These are phyloP conservation scores for Penicillium desertorum DNA, from an alignment of 495 filamentous ascomycete species.

Conservation along the genomic window DNA sequence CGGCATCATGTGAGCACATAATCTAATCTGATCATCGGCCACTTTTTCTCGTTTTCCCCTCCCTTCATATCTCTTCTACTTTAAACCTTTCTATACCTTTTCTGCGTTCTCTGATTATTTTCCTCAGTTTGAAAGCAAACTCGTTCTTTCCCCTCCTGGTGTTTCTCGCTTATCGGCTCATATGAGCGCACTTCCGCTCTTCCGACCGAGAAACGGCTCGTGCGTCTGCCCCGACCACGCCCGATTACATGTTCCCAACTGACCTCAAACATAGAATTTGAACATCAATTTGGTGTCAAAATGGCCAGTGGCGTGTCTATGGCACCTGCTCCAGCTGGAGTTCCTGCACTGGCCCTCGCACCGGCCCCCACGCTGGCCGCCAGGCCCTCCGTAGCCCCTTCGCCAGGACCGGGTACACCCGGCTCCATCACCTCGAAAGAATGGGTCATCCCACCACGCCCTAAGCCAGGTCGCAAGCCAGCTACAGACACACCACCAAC, in stretches of 20 bases:
- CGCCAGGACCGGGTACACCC: slow-evolving; percentile 44
- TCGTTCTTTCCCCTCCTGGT: slow-evolving; percentile 9
- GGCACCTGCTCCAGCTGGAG: slow-evolving; percentile 33
- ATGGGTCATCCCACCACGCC: slow-evolving; percentile 85
- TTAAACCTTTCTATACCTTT: not conserved
- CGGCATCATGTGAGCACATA: slow-evolving; percentile 35
- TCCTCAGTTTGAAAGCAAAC: not conserved
- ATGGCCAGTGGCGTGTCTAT: slow-evolving; percentile 42
- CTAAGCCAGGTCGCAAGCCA: slow-evolving; percentile 91
- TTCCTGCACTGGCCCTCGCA: slow-evolving; percentile 31
- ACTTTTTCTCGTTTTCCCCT: slow-evolving; percentile 27
- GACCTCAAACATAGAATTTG: slow-evolving; percentile 21
- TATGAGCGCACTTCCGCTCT: slow-evolving; percentile 44
- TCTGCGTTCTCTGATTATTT: not conserved
- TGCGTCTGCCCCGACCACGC: slow-evolving; percentile 29
- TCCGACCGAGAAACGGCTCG: slow-evolving; percentile 40
- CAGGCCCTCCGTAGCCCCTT: slow-evolving; percentile 41
- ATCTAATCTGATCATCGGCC: slow-evolving; percentile 48
- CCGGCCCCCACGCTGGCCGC: slow-evolving; percentile 39
- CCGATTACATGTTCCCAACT: slow-evolving; percentile 26
- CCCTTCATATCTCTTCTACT: slow-evolving; percentile 19
- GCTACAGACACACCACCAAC: slow-evolving; percentile 88
- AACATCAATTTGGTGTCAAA: slow-evolving; percentile 19
- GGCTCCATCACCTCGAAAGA: slow-evolving; percentile 67
- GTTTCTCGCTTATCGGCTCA: slow-evolving; percentile 37